Base-by-base conservation (phyloP, 139 green algal genomes). In the Raphidocelis subcapitata region DNA sequence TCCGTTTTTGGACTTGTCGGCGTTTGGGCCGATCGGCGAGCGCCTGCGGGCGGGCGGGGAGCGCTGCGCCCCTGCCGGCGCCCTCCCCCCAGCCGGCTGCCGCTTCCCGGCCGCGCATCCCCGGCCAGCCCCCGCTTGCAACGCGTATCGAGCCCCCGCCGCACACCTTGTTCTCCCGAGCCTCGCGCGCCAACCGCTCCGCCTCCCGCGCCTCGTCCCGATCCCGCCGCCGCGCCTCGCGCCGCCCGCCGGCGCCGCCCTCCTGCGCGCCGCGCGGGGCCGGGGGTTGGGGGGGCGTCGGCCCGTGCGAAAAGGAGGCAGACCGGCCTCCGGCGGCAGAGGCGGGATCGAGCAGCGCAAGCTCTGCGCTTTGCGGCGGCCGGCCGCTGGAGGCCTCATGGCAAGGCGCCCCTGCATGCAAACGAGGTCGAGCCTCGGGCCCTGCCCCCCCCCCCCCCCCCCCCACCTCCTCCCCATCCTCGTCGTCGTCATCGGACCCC, bases 161-260 rank as follows among this genome's bases (percentile, higher is more conserved):
- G n/a, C n/a, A n/a, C n/a, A n/a, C n/a, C n/a, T n/a, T 78, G 37
- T 29, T 37, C 21, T 15, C 37, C 12, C 35, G 28, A 12, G 72
- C 79, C 5, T 75, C 61, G 0, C 63, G 41, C 5, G 55, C 76
- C 15, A 61, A 65, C 0, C 64, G 74, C 64, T 84, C 73, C 36
- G 69, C 77, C 20, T 71, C 73, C 3, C 73, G 69, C 0, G 65
- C 75, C 33, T 74, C 79, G 20, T 67, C 67, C 4, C 73, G 73
- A 0, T 74, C 79, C 18, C 51, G 62, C 8, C 79, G 76, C 28
- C 65, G 63, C 26, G 65, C 76, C 20, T 82, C 73, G 1, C 73
- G 56, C n/a, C 55, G 37, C 54, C 68, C 70, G 23, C 55, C 60
- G 8, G 61, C 63, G 1, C 70, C 69, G 3, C 72, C 63, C 15